Base-by-base conservation (phyloP, 2,329 filamentous ascomycete genomes). In the Ceratocystis albifundus region DNA sequence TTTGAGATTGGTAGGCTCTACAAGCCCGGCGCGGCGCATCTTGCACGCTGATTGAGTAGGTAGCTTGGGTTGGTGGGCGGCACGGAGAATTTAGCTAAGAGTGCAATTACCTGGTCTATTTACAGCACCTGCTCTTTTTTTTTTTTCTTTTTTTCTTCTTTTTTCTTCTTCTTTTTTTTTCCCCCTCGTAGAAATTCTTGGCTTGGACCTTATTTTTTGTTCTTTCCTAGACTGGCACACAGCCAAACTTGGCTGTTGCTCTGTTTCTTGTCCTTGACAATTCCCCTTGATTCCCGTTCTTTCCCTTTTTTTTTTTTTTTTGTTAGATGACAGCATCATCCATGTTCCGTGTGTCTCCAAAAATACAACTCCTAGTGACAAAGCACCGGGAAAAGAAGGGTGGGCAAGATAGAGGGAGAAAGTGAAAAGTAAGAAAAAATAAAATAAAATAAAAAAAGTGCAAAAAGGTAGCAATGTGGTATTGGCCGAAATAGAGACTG, bases 261-360 rank as follows among this genome's bases (percentile, higher is more conserved):
- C 46, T 50, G n/a, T 50, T 10, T 25, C 22, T 57, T 30, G 50
- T 57, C 15, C 25, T 30, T 22, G 25, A 22, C 50, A 20, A 57
- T 57, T 30, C 22, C 28, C 22, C 53, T 30, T 28, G 53, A 30
- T 30, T 57, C 28, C 55, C 55, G 28, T 25, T 6, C 55, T n/a
- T 36, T 36, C 55, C 55, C 55, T n/a, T 41, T 36, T 41, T n/a
- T 17, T 8, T 53, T 36, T 28, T n/a, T 41, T 36, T 41, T n/a
- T 17, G 20, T 53, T 36, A 30, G n/a, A 36, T 59, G 17, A 25
- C 30, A 36, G 55, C 55, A 32, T 59, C 28, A 59, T 59, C 55
- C 55, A 59, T 59, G 55, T 59, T 59, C 55, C 55, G 55, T 7
- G 28, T 59, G 55, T 59, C 55, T 59, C 55, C 55, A 59, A 59